These are phyloP conservation scores for Auriscalpium microsporum DNA, from an alignment of 768 basidiomycete species.

Conservation along the genomic window DNA sequence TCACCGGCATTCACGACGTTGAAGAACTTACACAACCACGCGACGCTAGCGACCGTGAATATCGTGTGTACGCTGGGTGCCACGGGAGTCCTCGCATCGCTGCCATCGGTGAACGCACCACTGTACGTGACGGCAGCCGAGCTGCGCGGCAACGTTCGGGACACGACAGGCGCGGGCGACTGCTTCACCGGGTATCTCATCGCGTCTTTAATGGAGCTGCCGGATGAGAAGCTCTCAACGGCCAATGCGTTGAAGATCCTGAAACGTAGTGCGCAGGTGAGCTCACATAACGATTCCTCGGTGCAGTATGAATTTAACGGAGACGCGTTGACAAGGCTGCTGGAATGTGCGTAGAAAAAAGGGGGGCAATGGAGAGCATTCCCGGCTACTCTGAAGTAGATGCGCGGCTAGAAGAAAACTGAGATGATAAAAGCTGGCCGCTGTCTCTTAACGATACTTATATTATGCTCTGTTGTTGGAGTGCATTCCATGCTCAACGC, in stretches of 20 bases:
- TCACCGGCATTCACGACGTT: constrained; percentile 18
- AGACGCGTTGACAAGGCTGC: constrained; percentile 34
- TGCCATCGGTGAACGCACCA: constrained; percentile 23
- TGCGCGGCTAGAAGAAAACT: constrained; percentile 1
- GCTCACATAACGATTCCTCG: constrained; percentile 3
- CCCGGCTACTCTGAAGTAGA: constrained; percentile 36
- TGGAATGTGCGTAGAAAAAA: constrained; percentile 51
- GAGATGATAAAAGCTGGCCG: neutral
- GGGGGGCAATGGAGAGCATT: constrained; percentile 51
- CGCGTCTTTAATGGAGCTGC: constrained; percentile 39
- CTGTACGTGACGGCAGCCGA: constrained; percentile 38
- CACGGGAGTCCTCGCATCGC: constrained; percentile 38
- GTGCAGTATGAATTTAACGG: neutral
- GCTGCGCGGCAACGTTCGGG: constrained; percentile 29
- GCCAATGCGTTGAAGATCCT: constrained; percentile 29
- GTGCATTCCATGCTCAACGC: no score
- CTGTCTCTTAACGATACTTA: no score
- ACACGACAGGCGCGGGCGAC: constrained; percentile 61
- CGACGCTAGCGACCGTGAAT: constrained; percentile 25
- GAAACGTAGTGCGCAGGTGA: constrained; percentile 34
- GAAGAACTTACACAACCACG: constrained; percentile 11
- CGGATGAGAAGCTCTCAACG: neutral
- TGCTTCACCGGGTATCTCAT: constrained; percentile 58
- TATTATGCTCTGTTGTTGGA: no score
- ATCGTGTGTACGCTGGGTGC: constrained; percentile 52